Conservation (phyloP, 108 stramenopile species). For the Nannochloropsis gaditana region DNA sequence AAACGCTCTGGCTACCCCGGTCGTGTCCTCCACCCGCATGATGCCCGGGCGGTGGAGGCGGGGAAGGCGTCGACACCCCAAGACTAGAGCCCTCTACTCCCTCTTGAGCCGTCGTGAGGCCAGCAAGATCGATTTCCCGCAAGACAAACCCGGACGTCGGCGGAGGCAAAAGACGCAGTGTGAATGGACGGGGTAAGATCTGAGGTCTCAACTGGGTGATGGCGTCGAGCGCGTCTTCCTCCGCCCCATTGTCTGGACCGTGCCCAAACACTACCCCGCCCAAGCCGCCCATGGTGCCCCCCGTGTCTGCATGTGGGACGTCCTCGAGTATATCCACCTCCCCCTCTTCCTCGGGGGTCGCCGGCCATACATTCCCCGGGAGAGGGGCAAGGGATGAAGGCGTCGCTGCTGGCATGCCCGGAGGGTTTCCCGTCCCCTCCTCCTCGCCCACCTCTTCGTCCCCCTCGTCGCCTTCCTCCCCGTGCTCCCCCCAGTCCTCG, state of each 20-base stretch:
- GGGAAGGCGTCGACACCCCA: background rate
- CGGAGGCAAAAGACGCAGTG: background rate
- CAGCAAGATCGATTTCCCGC: constrained; percentile 5
- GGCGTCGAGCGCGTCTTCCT: background rate
- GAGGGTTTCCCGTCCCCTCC: background rate
- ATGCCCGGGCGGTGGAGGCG: background rate
- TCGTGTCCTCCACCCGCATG: background rate
- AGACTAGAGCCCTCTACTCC: background rate
- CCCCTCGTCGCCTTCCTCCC: background rate
- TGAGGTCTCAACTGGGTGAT: background rate
- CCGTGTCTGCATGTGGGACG: background rate
- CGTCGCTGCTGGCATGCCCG: background rate
- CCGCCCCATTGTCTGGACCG: background rate
- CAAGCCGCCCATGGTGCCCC: background rate
- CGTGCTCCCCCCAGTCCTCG: background rate
- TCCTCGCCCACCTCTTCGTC: background rate
- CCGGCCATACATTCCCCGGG: background rate
- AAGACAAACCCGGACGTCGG: background rate
- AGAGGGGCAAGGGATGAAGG: background rate
- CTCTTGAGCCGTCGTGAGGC: background rate
- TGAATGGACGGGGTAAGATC: constrained; percentile 2
- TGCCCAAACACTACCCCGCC: background rate
- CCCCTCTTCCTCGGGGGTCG: background rate
- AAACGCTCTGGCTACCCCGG: background rate
- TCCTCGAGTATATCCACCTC: background rate